Evolutionary conservation across 106 monocot species (phyloP), one percentile per base, ranked within the genome.

Genomic region (Alisma plantagoaquatica): DNA sequence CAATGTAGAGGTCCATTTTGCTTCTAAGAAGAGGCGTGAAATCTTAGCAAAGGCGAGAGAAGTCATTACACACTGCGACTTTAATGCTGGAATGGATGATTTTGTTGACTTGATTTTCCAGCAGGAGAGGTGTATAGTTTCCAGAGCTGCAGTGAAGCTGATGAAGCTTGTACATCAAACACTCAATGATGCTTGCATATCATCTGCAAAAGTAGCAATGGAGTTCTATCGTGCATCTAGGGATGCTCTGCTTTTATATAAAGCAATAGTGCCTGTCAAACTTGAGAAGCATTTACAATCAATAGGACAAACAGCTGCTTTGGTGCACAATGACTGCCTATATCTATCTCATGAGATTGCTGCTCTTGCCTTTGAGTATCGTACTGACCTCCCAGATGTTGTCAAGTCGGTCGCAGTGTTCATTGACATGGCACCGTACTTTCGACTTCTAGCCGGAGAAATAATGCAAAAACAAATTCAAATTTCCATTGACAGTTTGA

Each of bases 201-300:
- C 89, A 55, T 81, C 96, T 27, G 26, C 78, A 56, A 70, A 73
- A 69, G 96, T 98, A 54, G 81, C 84, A 14, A 73, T 74, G 71
- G 96, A 89, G 59, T 77, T 89, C 42, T 98, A 81, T 66, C 81
- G 82, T 90, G 96, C 96, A 67, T 80, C 96, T 42, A 78, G 96
- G 51, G 96, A 98, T 76, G 75, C 53, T 47, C 55, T 98, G 62
- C 65, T 84, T 35, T 61, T 98, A 20, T 90, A 89, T 41, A 76
- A 70, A 71, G 96, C 96, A 69, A 78, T 98, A 59, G 58, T 84
- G 31, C 84, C 89, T 20, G 42, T 74, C 26, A 74, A 96, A 89
- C 70, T 98, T 57, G 84, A 56, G 49, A 82, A 82, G 68, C 89
- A 81, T 50, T 44, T 89, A 45, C 56, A 66, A 52, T 72, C 60